Conservation (phyloP, 2,329 filamentous ascomycete genomes). For the Lachnellula willkommii region DNA sequence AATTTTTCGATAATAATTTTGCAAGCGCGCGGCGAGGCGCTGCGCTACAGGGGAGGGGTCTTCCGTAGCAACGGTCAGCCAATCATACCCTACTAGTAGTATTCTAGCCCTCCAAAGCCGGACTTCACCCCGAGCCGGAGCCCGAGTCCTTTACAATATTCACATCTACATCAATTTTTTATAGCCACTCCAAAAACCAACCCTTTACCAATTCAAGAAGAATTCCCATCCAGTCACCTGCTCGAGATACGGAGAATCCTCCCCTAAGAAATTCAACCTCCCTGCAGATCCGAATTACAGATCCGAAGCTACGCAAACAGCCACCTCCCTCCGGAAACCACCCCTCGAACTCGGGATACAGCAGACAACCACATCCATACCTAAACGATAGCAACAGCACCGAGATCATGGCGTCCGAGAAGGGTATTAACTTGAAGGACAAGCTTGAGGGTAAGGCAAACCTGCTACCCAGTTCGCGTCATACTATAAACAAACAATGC, state of each 20-base stretch:
- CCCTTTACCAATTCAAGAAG: no score
- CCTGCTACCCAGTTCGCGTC: neutral
- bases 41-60: no score
- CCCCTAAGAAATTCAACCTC: neutral
- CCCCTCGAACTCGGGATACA: neutral
- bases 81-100: no score
- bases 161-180: no score
- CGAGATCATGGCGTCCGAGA: slow-evolving; percentile 25
- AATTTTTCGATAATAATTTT: neutral
- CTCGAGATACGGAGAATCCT: no score
- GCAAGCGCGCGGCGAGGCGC: no score
- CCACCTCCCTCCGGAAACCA: neutral
- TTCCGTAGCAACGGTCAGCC: no score
- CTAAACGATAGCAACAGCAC: neutral
- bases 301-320: neutral
- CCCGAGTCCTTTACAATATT: no score
- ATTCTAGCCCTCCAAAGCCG: no score
- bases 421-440: slow-evolving; percentile 22
- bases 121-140: no score
- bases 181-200: no score
- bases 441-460: slow-evolving; percentile 30
- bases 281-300: neutral
- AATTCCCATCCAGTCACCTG: no score
- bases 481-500: slow-evolving; percentile 3
- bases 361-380: neutral